Conservation (phyloP, 805 yeast genomes). For the Brettanomyces nanus region DNA sequence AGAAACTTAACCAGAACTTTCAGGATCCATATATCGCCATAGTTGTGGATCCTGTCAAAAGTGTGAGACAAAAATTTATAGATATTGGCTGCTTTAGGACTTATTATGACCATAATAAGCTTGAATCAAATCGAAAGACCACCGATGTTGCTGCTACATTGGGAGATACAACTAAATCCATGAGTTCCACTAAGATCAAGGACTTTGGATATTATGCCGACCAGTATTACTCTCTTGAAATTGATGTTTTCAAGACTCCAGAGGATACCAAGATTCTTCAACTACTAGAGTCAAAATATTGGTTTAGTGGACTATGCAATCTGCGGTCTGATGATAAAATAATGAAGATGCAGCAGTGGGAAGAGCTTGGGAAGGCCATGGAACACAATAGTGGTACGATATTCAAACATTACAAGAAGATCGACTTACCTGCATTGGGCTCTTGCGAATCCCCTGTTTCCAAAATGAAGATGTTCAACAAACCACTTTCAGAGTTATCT, state of each 20-base stretch:
- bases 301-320: constrained; percentile 32
- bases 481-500: constrained; percentile 1
- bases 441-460: too few relatives aligned
- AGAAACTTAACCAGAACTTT: constrained; percentile 70
- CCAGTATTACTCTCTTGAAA: constrained; percentile 57
- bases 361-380: neutral
- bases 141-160: neutral
- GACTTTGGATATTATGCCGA: constrained; percentile 69
- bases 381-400: neutral
- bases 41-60: constrained; percentile 77
- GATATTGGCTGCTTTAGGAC: constrained; percentile 90
- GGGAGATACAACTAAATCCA: constrained; percentile 11
- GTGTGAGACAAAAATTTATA: constrained; percentile 52
- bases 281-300: constrained; percentile 36
- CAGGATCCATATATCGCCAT: constrained; percentile 90
- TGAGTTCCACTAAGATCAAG: constrained; percentile 29
- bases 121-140: neutral
- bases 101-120: constrained; percentile 24
- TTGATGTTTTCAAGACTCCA: constrained; percentile 48
- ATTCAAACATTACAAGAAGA: neutral
- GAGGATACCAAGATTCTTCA: constrained; percentile 41
- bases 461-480: neutral
- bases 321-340: constrained; percentile 10
- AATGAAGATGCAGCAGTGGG: constrained; percentile 3
- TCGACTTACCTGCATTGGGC: too few relatives aligned